These are phyloP conservation scores for Paramarasmius palmivorus DNA, from an alignment of 1,284 basidiomycete species.

Conservation along the genomic window DNA sequence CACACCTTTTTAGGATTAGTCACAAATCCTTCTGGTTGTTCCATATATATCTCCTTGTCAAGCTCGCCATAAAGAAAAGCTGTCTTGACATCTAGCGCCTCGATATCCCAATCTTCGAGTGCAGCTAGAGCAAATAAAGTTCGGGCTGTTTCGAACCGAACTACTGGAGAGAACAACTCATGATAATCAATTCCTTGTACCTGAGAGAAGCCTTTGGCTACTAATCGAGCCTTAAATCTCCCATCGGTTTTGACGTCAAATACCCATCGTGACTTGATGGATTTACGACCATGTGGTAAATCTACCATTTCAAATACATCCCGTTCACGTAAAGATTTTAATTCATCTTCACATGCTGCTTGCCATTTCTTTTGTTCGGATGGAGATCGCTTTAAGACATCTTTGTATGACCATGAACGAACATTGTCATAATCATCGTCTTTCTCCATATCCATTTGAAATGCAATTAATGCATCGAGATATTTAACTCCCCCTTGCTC, in stretches of 20 bases:
- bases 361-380: neutral
- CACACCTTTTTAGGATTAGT: conserved; percentile 22
- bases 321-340: neutral
- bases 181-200: neutral
- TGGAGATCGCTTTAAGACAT: neutral
- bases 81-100: conserved; percentile 35
- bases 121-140: conserved; percentile 30
- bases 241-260: neutral
- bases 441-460: too few relatives aligned
- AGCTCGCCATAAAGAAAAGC: conserved; percentile 38
- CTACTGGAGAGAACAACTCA: neutral
- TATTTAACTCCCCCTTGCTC: neutral
- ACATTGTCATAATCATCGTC: neutral
- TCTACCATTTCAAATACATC: neutral
- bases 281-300: neutral
- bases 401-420: neutral
- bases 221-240: neutral
- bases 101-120: conserved; percentile 27
- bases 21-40: conserved; percentile 30
- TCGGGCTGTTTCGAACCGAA: neutral
- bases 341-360: neutral
- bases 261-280: neutral
- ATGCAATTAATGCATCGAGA: neutral
- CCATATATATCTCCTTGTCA: conserved; percentile 36
- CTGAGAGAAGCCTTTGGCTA: neutral